Percentiles rank a stretch among this genome's conserved stretches.
phyloP scores from a whole-genome alignment of 2,329 filamentous ascomycete genomes.

The Juglanconis juglandina region DNA sequence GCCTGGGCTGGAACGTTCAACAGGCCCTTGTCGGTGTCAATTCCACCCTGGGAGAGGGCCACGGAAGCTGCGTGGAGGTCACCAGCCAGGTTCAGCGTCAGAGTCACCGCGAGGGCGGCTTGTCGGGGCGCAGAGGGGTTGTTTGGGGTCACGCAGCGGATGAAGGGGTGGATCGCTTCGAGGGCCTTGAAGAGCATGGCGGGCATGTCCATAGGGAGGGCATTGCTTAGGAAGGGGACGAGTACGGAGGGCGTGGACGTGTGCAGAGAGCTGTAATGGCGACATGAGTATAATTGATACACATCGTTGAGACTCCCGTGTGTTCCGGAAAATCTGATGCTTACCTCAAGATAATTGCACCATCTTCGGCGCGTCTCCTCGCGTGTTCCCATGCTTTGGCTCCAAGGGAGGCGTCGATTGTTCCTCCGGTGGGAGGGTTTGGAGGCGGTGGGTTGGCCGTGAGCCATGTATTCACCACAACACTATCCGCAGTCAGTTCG shows the following conservation, averaged over 20 bases:
- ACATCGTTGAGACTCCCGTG: neutral
- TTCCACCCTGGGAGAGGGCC: constrained; percentile 79
- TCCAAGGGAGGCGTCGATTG: constrained; percentile 75
- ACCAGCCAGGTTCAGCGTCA: constrained; percentile 78
- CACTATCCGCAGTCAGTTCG: constrained; percentile 42
- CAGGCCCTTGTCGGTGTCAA: constrained; percentile 78
- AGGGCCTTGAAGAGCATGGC: constrained; percentile 73
- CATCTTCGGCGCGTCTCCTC: constrained; percentile 88
- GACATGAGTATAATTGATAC: constrained; percentile 17
- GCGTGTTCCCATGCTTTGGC: constrained; percentile 94
- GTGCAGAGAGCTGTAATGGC: constrained; percentile 69
- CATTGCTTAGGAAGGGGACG: constrained; percentile 68
- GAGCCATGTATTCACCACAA: constrained; percentile 95
- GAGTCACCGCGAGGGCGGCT: constrained; percentile 73
- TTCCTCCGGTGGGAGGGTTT: constrained; percentile 69
- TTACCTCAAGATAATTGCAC: constrained; percentile 85
- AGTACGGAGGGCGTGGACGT: constrained; percentile 82
- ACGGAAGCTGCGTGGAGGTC: constrained; percentile 72
- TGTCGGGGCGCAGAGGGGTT: constrained; percentile 84
- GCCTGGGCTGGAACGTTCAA: constrained; percentile 73
- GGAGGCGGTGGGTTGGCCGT: constrained; percentile 70
- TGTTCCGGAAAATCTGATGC: constrained; percentile 24
- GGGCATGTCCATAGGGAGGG: constrained; percentile 77
- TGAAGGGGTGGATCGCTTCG: constrained; percentile 78
- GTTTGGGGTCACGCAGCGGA: constrained; percentile 80